Conservation (phyloP, 164 flowering plant genomes). For the Aristolochia fimbriata region DNA sequence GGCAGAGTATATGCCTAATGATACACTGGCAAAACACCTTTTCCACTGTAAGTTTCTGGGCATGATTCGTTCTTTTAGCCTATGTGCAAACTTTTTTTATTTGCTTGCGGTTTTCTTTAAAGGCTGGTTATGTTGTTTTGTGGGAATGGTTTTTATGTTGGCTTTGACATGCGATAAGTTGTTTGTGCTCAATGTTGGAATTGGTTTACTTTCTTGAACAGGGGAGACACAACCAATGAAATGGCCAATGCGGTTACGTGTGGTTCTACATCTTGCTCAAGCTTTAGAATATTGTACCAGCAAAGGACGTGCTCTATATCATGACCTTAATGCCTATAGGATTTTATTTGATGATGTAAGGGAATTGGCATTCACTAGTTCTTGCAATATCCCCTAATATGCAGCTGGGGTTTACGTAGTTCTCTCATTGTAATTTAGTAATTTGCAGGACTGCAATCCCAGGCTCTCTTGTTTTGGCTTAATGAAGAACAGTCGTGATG, state of each 20-base stretch:
- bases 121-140: not conserved
- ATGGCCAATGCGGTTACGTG: slow-evolving; percentile 90
- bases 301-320: slow-evolving; percentile 82
- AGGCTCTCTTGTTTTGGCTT: slow-evolving; percentile 84
- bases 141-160: not conserved
- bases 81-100: not conserved
- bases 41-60: slow-evolving; percentile 71
- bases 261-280: slow-evolving; percentile 77
- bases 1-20: slow-evolving; percentile 89
- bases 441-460: slow-evolving; percentile 65
- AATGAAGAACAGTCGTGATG: slow-evolving; percentile 93
- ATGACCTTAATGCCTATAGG: slow-evolving; percentile 90
- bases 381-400: not conserved
- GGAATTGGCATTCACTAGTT: not conserved
- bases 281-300: slow-evolving; percentile 85
- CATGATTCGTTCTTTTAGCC: not conserved
- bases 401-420: not conserved
- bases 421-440: slow-evolving; percentile 10
- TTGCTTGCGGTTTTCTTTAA: not conserved
- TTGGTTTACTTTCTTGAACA: slow-evolving; percentile 12
- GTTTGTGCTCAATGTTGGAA: not conserved
- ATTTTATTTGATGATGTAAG: slow-evolving; percentile 77
- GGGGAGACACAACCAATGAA: slow-evolving; percentile 93
- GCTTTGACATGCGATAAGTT: not conserved
- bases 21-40: slow-evolving; percentile 83